Percentiles rank a stretch among this genome's conserved stretches.
These are phyloP conservation scores for Inga laurina DNA, from an alignment of 306 rosid genomes.

Conservation along the genomic window DNA sequence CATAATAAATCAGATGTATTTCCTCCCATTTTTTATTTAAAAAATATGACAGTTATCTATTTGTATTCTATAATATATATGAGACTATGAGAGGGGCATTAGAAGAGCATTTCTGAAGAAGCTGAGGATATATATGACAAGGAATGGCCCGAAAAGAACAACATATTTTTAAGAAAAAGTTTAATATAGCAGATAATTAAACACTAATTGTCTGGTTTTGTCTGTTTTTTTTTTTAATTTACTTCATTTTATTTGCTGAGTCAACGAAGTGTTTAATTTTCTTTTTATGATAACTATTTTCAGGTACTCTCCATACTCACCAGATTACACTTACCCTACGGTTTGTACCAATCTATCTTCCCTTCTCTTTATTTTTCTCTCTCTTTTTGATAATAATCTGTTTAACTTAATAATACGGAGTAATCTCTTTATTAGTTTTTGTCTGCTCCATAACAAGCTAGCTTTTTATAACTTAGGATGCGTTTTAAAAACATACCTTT, in stretches of 20 bases:
- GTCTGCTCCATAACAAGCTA: background rate
- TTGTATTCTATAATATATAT: background rate
- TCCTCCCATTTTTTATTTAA: background rate
- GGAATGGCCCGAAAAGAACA: background rate
- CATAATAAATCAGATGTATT: background rate
- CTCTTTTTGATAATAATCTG: background rate
- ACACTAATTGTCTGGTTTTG: background rate
- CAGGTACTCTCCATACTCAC: slow-evolving; percentile 97
- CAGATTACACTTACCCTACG: slow-evolving; percentile 91
- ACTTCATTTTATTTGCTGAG: background rate
- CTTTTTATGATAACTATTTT: slow-evolving; percentile 33
- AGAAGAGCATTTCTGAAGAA: background rate
- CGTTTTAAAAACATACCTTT: slow-evolving; percentile 41
- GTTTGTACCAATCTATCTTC: slow-evolving; percentile 49
- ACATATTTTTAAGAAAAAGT: background rate
- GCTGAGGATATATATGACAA: background rate
- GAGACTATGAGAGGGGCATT: background rate
- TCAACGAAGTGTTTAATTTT: background rate
- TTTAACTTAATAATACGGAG: background rate
- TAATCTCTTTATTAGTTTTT: background rate
- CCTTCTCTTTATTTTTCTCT: background rate
- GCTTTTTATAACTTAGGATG: slow-evolving; percentile 47
- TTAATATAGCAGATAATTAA: background rate
- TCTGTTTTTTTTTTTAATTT: background rate
- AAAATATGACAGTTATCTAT: background rate